These are phyloP conservation scores for Termitomyces eurrhizus DNA, from an alignment of 768 basidiomycete genomes.

Conservation along the genomic window DNA sequence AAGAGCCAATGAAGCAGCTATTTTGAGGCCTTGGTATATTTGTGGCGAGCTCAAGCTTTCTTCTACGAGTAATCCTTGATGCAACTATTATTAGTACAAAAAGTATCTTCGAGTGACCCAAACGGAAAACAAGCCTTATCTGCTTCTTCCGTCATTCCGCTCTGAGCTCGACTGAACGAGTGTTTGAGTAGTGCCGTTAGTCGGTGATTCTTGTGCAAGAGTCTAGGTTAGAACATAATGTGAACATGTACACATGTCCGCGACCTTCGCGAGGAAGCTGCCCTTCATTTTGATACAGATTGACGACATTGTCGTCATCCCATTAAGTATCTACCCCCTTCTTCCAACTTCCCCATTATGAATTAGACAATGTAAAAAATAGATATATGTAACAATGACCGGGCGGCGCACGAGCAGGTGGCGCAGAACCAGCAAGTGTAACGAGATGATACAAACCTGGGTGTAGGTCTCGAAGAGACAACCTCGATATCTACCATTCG, in stretches of 20 bases:
- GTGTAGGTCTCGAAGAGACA: neutral
- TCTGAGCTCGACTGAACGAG: neutral
- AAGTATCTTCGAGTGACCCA: neutral
- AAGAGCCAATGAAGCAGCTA: neutral
- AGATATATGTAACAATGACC: neutral
- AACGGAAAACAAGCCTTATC: neutral
- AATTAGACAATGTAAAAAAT: neutral
- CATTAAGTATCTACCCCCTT: neutral
- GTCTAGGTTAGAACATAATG: neutral
- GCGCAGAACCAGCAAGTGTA: neutral
- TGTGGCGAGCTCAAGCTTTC: neutral
- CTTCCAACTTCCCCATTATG: neutral
- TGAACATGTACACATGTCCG: neutral
- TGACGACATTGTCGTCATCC: neutral
- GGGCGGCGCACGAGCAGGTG: neutral
- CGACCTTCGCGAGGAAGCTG: neutral
- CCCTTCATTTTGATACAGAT: neutral
- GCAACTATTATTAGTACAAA: neutral
- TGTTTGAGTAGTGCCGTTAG: neutral
- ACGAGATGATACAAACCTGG: too few relatives aligned
- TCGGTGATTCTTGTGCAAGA: neutral
- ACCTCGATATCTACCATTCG: too few relatives aligned
- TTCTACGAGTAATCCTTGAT: neutral
- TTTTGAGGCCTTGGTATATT: neutral
- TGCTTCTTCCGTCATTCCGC: neutral